These are phyloP conservation scores for Mytilinidion resinicola DNA, from an alignment of 495 filamentous ascomycete genomes.

Conservation along the genomic window DNA sequence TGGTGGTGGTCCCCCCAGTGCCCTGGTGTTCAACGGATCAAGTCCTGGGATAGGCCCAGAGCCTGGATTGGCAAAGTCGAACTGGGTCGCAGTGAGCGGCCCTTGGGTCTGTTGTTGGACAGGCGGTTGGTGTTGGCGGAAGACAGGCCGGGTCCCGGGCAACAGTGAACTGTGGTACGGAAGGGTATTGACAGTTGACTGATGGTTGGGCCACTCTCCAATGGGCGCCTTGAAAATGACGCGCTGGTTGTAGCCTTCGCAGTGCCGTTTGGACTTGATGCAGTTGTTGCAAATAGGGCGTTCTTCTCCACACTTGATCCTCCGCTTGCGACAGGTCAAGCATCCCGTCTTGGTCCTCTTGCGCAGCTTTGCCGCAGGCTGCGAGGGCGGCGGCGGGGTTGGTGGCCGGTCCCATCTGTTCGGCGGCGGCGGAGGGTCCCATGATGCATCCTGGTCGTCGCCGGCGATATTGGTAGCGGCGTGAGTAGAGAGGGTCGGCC, in stretches of 20 bases:
- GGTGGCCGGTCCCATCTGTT: not conserved
- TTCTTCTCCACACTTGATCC: constrained; percentile 97
- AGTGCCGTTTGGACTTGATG: constrained; percentile 86
- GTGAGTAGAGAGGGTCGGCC: not conserved
- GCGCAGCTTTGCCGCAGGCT: constrained; percentile 34
- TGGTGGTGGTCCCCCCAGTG: not conserved
- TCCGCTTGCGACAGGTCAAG: constrained; percentile 86
- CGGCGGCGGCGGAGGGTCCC: constrained; percentile 7
- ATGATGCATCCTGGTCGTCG: not conserved
- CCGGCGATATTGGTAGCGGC: not conserved
- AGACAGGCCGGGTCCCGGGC: constrained; percentile 16
- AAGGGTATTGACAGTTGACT: constrained; percentile 19
- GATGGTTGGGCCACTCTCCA: constrained; percentile 40
- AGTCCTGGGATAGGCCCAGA: constrained; percentile 3
- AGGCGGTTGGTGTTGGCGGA: not conserved
- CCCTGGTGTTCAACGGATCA: constrained; percentile 4
- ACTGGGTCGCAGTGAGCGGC: constrained; percentile 10
- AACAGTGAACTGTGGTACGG: constrained; percentile 29
- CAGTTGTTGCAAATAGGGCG: constrained; percentile 88
- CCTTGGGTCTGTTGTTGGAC: constrained; percentile 3
- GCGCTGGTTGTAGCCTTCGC: constrained; percentile 90
- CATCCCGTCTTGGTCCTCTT: constrained; percentile 96
- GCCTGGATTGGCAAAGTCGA: constrained; percentile 15
- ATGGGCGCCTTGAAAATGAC: constrained; percentile 89
- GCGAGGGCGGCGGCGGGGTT: constrained; percentile 8